Evolutionary conservation across 78 protist genomes (phyloP).

Genomic region (Chrysochromulina parva): DNA sequence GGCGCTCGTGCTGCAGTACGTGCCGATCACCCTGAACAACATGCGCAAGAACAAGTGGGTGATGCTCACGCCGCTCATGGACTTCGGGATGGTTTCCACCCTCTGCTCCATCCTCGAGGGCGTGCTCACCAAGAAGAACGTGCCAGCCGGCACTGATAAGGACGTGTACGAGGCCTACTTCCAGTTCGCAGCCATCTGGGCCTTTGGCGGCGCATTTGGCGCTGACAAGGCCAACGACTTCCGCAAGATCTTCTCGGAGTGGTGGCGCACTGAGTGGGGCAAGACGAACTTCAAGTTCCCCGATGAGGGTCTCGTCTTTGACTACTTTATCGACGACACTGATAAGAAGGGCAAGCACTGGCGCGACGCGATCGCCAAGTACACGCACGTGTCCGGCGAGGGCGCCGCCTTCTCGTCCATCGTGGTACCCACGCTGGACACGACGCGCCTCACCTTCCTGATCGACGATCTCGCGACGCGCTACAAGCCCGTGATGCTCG

Average conservation of each 20-base stretch:
- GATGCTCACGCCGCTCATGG: constrained; percentile 51
- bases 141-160: neutral
- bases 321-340: constrained; percentile 34
- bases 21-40: neutral
- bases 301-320: constrained; percentile 63
- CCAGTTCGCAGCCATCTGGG: constrained; percentile 70
- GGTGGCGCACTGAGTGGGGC: constrained; percentile 62
- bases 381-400: constrained; percentile 29
- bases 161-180: constrained; percentile 49
- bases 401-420: constrained; percentile 13
- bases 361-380: constrained; percentile 49
- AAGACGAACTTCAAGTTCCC: constrained; percentile 6
- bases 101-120: constrained; percentile 74
- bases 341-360: constrained; percentile 25
- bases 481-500: constrained; percentile 58
- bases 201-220: constrained; percentile 69
- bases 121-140: constrained; percentile 36
- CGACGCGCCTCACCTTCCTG: constrained; percentile 49
- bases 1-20: neutral
- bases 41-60: constrained; percentile 25
- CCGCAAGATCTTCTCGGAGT: constrained; percentile 63
- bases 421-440: constrained; percentile 46
- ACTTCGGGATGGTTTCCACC: constrained; percentile 58
- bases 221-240: constrained; percentile 53
- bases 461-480: neutral